Evolutionary conservation across 2,329 filamentous ascomycete genomes (phyloP).

Genomic region (Trichophyton simii): DNA sequence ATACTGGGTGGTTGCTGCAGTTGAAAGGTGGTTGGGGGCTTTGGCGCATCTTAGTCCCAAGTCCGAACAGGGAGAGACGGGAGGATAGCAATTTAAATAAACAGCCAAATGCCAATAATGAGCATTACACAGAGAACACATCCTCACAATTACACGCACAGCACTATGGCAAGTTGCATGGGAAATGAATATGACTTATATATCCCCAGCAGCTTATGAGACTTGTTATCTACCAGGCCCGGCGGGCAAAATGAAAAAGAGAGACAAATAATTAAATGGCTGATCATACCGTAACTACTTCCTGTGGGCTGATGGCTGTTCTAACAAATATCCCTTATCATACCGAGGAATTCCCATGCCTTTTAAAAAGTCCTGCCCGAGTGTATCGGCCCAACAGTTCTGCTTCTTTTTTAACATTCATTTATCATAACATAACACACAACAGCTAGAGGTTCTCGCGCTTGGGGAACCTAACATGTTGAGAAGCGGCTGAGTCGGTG

Average conservation of each 20-base stretch:
- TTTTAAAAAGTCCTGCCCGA: neutral
- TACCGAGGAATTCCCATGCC: neutral
- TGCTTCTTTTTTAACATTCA: neutral
- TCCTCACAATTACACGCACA: neutral
- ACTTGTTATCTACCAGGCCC: neutral
- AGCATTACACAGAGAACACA: neutral
- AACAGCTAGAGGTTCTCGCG: slow-evolving; percentile 48
- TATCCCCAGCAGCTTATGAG: neutral
- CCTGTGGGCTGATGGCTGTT: neutral
- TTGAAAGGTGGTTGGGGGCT: neutral
- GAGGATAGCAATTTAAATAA: neutral
- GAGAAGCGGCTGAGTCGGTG: slow-evolving; percentile 71
- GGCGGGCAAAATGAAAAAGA: neutral
- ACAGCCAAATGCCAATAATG: neutral
- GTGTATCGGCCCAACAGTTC: neutral
- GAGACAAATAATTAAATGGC: neutral
- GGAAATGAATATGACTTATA: neutral
- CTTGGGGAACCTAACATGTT: slow-evolving; percentile 71
- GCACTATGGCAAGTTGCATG: neutral
- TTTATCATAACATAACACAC: neutral
- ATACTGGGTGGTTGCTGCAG: neutral
- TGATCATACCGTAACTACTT: neutral
- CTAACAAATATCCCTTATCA: neutral
- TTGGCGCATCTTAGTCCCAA: neutral
- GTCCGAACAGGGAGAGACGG: neutral